Conservation (phyloP, 768 basidiomycete species). For the Phaeotremella fagi region DNA sequence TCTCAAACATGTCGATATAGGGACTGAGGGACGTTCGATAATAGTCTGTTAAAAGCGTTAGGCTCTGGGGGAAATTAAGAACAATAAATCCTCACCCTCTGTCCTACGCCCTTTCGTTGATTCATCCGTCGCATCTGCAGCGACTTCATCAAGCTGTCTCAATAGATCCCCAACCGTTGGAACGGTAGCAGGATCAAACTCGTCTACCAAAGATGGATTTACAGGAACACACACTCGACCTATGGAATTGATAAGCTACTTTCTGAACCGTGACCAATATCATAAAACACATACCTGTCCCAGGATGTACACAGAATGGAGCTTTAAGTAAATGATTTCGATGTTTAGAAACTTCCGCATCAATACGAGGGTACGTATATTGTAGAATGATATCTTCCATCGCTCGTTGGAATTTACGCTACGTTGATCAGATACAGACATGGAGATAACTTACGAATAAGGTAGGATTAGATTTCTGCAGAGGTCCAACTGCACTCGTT, state of each 20-base stretch:
- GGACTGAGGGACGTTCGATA: slow-evolving; percentile 78
- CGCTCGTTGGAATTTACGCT: slow-evolving; percentile 51
- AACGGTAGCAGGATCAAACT: slow-evolving; percentile 77
- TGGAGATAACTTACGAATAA: slow-evolving; percentile 13
- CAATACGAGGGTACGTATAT: slow-evolving; percentile 93
- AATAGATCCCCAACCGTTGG: slow-evolving; percentile 84
- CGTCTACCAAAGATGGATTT: slow-evolving; percentile 66
- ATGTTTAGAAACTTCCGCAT: slow-evolving; percentile 95
- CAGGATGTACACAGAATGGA: slow-evolving; percentile 94
- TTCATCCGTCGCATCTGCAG: slow-evolving; percentile 17
- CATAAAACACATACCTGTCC: slow-evolving; percentile 55
- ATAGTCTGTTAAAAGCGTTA: slow-evolving; percentile 58
- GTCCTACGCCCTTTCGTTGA: slow-evolving; percentile 4
- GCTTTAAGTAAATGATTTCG: slow-evolving; percentile 96
- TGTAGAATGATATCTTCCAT: slow-evolving; percentile 85
- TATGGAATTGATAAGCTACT: too few relatives aligned
- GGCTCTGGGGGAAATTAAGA: background rate
- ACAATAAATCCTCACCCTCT: slow-evolving; percentile 24
- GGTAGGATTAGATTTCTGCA: slow-evolving; percentile 14
- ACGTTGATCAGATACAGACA: background rate
- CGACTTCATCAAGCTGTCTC: slow-evolving; percentile 61
- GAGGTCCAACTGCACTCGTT: slow-evolving; percentile 3
- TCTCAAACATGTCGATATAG: slow-evolving; percentile 84
- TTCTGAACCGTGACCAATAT: background rate
- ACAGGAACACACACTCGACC: slow-evolving; percentile 93